Base-by-base conservation (phyloP, 345 rosid species). In the Bruguiera sexangula region DNA sequence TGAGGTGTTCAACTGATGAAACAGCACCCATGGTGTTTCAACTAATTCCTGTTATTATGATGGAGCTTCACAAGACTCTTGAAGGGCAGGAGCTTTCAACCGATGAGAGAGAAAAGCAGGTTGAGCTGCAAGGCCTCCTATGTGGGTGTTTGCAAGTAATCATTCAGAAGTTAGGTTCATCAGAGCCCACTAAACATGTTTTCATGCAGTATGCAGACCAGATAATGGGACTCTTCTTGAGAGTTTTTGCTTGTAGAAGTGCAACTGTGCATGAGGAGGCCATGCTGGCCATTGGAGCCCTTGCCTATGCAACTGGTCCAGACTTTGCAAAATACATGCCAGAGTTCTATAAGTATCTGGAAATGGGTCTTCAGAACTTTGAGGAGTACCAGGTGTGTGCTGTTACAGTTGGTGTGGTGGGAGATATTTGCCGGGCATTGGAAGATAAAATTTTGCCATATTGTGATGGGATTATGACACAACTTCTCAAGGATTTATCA, bases 221-320 rank as follows among this genome's bases (percentile, higher is more conserved):
- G 48, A 34, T 67, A 54, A 67, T 67, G 62, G 62, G 52, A 54
- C 70, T 67, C 18, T 67, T 67, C 61, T 39, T 67, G 22, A 54
- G 48, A 48, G 70, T 67, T 10, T 67, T 67, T 67, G 62, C 70
- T 54, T 69, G 65, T 58, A 67, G 60, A 53, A 67, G 70, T 54
- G 70, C 70, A n/a, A 67, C 70, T 30, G 70, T 67, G 61, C 70
- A 67, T 18, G 70, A 67, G 61, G 70, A 67, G 30, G 70, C 70
- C 52, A 54, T 67, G 70, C 70, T 67, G 36, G 62, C 70, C 31
- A 67, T 67, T 67, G 70, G 70, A 21, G 61, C 70, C 30, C 61
- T 67, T 55, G 61, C 70, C 31, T 67, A 67, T 67, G 51, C 70
- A 21, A 52, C 43, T 53, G 70, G 70, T 53, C 52, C 62, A 67